Conservation (phyloP, 768 basidiomycete species). For the Lyophyllum semitale region DNA sequence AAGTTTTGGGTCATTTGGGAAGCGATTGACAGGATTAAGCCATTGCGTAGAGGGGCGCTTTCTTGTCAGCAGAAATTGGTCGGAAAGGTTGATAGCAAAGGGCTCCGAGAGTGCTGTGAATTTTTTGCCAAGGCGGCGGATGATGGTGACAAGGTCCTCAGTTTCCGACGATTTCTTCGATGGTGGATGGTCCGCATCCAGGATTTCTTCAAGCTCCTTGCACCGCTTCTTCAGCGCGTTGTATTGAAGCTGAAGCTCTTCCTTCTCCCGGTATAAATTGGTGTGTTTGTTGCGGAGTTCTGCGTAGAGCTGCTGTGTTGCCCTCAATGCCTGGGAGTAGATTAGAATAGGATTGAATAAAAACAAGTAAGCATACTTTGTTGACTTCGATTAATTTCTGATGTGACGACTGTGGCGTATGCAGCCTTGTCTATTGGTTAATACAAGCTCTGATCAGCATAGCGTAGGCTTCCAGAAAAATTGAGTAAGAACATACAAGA, state of each 20-base stretch:
- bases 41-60: not conserved
- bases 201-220: not conserved
- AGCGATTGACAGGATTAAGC: not conserved
- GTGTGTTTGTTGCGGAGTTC: not conserved
- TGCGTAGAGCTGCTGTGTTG: not conserved
- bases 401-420: too few species aligned
- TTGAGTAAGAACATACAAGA: too few species aligned
- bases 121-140: not conserved
- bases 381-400: too few species aligned
- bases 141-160: not conserved
- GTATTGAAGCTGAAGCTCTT: not conserved
- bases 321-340: not conserved
- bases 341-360: too few species aligned
- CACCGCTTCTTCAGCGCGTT: not conserved
- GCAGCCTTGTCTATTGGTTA: too few species aligned
- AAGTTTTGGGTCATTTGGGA: not conserved
- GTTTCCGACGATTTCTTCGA: not conserved
- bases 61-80: not conserved
- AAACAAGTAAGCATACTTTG: too few species aligned
- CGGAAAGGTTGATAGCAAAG: not conserved
- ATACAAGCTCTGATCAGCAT: too few species aligned
- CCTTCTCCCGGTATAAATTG: not conserved
- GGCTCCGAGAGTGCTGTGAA: not conserved
- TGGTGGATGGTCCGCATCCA: not conserved
- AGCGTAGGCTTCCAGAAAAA: too few species aligned